Conservation (phyloP, 78 protist genomes). For the Diacronema lutheri region DNA sequence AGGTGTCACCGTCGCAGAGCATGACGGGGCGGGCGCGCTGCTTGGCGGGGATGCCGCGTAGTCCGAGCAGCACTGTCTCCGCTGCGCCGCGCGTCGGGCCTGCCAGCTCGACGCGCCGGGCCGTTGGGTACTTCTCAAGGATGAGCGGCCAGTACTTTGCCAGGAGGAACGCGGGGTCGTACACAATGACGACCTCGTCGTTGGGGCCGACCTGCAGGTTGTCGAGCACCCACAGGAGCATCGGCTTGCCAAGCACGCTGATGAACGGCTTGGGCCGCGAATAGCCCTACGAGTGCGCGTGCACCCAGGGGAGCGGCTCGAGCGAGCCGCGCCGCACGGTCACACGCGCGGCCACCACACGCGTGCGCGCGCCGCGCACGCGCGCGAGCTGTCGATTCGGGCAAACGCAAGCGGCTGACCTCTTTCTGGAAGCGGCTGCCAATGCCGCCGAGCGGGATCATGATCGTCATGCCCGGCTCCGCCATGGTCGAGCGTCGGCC, state of each 20-base stretch:
- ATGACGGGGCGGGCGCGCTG: neutral
- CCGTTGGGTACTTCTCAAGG: neutral
- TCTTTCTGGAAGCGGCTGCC: slow-evolving; percentile 1
- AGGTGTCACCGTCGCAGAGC: slow-evolving; percentile 19
- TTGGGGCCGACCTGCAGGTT: neutral
- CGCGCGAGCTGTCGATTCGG: too few relatives aligned
- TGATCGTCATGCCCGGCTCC: neutral
- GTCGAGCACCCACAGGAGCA: neutral
- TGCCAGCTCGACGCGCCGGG: neutral
- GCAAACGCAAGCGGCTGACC: too few relatives aligned
- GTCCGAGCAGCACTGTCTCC: slow-evolving; percentile 6
- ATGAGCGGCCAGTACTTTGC: neutral
- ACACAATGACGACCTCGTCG: slow-evolving; percentile 9
- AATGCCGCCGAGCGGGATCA: slow-evolving; percentile 15
- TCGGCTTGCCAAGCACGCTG: slow-evolving; percentile 5
- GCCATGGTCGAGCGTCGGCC: too few relatives aligned
- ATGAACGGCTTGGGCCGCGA: slow-evolving; percentile 4
- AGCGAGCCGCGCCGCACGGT: too few relatives aligned
- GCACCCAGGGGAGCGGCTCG: too few relatives aligned
- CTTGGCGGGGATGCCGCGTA: neutral
- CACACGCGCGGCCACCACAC: too few relatives aligned
- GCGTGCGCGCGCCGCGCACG: too few relatives aligned
- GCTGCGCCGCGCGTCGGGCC: slow-evolving; percentile 29
- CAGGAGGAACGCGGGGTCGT: neutral
- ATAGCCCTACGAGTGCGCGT: neutral